Evolutionary conservation across 805 yeast genomes (phyloP).

Genomic region (Starmerella bombi): DNA sequence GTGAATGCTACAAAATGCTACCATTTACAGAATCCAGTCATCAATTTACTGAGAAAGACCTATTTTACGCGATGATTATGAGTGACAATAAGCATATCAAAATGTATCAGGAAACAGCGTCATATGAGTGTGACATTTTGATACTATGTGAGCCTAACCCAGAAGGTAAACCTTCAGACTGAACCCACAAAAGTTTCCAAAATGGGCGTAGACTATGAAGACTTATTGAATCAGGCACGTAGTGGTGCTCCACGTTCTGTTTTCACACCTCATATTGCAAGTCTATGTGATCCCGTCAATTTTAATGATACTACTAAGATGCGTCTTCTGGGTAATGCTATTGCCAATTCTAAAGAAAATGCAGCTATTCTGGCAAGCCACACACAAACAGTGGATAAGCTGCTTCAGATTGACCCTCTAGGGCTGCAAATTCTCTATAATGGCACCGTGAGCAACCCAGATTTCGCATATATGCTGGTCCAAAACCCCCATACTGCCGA

Average conservation of each 20-base stretch:
- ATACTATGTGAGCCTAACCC: too few relatives aligned
- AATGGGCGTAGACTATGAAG: constrained; percentile 8
- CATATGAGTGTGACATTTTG: too few relatives aligned
- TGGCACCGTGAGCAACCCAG: constrained; percentile 9
- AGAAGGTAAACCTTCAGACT: too few relatives aligned
- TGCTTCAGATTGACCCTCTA: constrained; percentile 3
- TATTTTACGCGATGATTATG: too few relatives aligned
- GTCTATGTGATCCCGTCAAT: constrained; percentile 1
- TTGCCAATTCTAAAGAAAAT: constrained; percentile 8
- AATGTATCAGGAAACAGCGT: too few relatives aligned
- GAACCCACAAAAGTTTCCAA: too few relatives aligned
- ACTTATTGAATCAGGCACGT: constrained; percentile 8
- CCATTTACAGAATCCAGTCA: too few relatives aligned
- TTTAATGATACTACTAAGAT: constrained; percentile 9
- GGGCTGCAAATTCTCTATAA: constrained; percentile 14
- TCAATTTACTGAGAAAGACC: too few relatives aligned
- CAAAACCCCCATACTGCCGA: neutral
- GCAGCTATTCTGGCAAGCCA: constrained; percentile 4
- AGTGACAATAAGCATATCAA: too few relatives aligned
- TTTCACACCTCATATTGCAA: constrained; percentile 7
- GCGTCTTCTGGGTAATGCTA: constrained; percentile 17
- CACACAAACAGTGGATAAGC: constrained; percentile 1
- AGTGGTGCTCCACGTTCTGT: constrained; percentile 2
- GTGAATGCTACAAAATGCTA: too few relatives aligned
- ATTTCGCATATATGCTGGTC: constrained; percentile 6